A percentile compares a stretch with the other conserved stretches of the same genome.
Evolutionary conservation across 2,329 filamentous ascomycete genomes (phyloP).

Genomic region (Parascedosporium putredinis): DNA sequence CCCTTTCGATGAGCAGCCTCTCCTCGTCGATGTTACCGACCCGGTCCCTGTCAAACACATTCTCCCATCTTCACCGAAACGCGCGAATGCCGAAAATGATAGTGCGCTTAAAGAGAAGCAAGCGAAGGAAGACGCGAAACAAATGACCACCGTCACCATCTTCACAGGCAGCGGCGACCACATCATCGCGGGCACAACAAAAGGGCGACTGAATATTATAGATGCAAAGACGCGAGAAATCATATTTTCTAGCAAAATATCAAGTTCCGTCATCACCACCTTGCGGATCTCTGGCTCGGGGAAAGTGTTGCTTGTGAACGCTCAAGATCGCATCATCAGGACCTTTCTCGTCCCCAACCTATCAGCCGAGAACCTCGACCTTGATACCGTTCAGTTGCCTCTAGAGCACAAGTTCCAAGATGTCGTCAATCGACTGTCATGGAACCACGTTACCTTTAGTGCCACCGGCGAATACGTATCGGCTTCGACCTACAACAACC

Average conservation of each 20-base stretch:
- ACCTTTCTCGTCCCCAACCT: conserved; percentile 83
- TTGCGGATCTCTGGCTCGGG: conserved; percentile 75
- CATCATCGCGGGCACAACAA: conserved; percentile 86
- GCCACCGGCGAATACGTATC: conserved; percentile 91
- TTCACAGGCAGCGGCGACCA: conserved; percentile 81
- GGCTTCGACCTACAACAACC: conserved; percentile 95
- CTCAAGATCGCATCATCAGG: conserved; percentile 87
- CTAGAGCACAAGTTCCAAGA: conserved; percentile 98
- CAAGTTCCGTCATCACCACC: conserved; percentile 77
- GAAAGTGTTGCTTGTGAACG: conserved; percentile 80
- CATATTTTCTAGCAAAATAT: conserved; percentile 83
- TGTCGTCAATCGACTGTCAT: conserved; percentile 85
- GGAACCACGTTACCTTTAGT: conserved; percentile 96
- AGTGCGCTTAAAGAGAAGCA: conserved; percentile 69
- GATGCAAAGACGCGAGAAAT: conserved; percentile 70
- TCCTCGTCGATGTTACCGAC: conserved; percentile 71
- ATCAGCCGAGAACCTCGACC: conserved; percentile 57
- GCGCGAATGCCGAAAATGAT: conserved; percentile 59
- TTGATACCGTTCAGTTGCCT: conserved; percentile 77
- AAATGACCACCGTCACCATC: conserved; percentile 85
- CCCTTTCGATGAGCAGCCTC: conserved; percentile 89
- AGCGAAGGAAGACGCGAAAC: conserved; percentile 82
- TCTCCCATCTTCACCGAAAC: conserved; percentile 72
- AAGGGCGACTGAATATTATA: conserved; percentile 94
- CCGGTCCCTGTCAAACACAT: conserved; percentile 62